Evolutionary conservation across 192 early-diverging fungal species (phyloP).

Genomic region (Gorgonomyces haynaldii): DNA sequence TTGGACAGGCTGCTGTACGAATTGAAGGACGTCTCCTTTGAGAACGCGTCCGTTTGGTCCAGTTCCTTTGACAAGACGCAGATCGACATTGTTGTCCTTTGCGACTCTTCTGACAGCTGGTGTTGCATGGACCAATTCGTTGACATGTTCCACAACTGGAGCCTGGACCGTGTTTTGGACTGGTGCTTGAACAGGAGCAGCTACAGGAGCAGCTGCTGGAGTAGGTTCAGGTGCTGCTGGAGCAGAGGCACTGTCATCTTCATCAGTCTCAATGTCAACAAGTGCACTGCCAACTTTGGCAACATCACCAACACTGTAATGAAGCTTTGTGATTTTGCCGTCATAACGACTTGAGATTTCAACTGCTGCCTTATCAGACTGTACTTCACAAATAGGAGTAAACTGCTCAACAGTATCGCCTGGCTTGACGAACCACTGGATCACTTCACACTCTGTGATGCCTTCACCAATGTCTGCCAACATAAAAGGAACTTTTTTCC

Average conservation of each 20-base stretch:
- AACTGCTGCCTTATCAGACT: constrained; percentile 97
- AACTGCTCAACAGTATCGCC: constrained; percentile 85
- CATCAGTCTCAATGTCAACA: constrained; percentile 66
- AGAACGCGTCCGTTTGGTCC: constrained; percentile 79
- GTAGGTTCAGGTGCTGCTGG: constrained; percentile 6
- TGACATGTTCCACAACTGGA: constrained; percentile 1
- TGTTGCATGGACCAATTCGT: constrained; percentile 51
- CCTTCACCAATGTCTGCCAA: constrained; percentile 98
- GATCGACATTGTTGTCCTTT: constrained; percentile 65
- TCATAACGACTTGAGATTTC: constrained; percentile 95
- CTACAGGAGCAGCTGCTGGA: neutral
- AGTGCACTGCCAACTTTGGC: constrained; percentile 84
- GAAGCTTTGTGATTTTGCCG: constrained; percentile 66
- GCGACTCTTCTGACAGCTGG: constrained; percentile 84
- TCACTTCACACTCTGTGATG: constrained; percentile 93
- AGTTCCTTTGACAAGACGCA: constrained; percentile 58
- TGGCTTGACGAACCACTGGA: constrained; percentile 95
- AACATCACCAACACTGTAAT: constrained; percentile 78
- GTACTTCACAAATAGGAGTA: constrained; percentile 91
- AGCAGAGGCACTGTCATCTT: constrained; percentile 5
- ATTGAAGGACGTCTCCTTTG: constrained; percentile 79
- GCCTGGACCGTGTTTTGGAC: neutral
- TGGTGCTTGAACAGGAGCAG: neutral
- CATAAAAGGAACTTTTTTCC: constrained; percentile 61
- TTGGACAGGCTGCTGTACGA: constrained; percentile 10